Conservation (phyloP, 768 basidiomycete genomes). For the Arthromyces matolae region DNA sequence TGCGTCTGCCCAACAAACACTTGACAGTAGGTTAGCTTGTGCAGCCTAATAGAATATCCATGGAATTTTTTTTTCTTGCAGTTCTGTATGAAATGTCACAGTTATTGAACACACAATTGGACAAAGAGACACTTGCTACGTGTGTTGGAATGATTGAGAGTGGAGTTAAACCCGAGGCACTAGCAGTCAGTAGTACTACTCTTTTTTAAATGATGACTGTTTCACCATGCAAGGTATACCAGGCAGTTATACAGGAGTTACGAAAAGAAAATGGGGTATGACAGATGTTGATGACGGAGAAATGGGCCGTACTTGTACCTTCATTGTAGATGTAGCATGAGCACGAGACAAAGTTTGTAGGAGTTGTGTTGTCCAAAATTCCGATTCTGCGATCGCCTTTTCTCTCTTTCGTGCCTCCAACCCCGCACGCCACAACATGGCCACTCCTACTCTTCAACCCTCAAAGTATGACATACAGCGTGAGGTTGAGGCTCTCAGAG, state of each 20-base stretch:
- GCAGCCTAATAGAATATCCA: background rate
- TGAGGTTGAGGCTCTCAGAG: conserved; percentile 81
- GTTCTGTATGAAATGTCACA: conserved; percentile 88
- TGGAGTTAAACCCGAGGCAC: conserved; percentile 88
- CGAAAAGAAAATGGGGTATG: conserved; percentile 57
- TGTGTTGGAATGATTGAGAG: conserved; percentile 91
- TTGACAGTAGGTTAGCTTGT: conserved; percentile 68
- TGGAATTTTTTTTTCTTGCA: conserved; percentile 25
- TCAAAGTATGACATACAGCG: conserved; percentile 83
- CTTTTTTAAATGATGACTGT: background rate
- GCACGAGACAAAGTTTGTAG: conserved; percentile 19
- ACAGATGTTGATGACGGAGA: conserved; percentile 1
- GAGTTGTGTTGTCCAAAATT: conserved; percentile 16
- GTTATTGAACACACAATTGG: conserved; percentile 80
- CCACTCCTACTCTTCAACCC: conserved; percentile 58
- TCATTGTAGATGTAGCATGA: conserved; percentile 3
- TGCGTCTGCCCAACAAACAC: conserved; percentile 62
- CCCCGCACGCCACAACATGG: too few relatives aligned
- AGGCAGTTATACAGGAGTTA: conserved; percentile 86
- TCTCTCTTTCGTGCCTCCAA: too few relatives aligned
- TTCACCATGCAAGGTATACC: too few relatives aligned
- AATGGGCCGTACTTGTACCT: background rate
- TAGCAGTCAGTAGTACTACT: conserved; percentile 59
- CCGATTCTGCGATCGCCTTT: too few relatives aligned
- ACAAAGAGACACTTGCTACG: conserved; percentile 88